These are phyloP conservation scores for Epichloe bromicola DNA, from an alignment of 2,329 filamentous ascomycete genomes.

Conservation along the genomic window DNA sequence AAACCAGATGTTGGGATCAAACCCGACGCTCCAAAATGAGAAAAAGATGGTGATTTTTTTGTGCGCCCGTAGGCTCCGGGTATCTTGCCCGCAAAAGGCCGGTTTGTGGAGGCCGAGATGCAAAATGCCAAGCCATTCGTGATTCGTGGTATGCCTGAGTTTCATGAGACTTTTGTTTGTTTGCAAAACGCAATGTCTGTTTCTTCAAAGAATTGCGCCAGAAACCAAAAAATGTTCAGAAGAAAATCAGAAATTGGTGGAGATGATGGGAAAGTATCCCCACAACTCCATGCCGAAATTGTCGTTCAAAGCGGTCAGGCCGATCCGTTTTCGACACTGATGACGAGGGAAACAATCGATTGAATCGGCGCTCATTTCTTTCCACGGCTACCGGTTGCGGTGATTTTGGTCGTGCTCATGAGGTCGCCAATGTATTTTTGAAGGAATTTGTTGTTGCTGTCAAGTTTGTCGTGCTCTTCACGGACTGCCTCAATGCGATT, in stretches of 20 bases:
- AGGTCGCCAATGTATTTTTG: constrained; percentile 97
- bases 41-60: too few relatives aligned
- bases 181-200: neutral
- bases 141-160: neutral
- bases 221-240: too few relatives aligned
- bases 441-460: constrained; percentile 91
- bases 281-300: too few relatives aligned
- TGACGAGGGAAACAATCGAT: neutral
- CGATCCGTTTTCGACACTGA: too few relatives aligned
- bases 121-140: neutral
- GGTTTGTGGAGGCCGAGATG: neutral
- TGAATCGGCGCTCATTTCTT: constrained; percentile 33
- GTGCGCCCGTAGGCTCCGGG: too few relatives aligned
- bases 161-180: too few relatives aligned
- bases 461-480: constrained; percentile 89
- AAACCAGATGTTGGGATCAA: neutral
- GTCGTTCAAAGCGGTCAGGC: too few relatives aligned
- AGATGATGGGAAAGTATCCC: too few relatives aligned
- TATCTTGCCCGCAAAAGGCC: neutral
- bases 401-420: constrained; percentile 74
- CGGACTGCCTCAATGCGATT: constrained; percentile 91
- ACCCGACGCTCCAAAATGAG: too few relatives aligned
- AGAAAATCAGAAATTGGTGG: too few relatives aligned
- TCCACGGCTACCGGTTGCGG: constrained; percentile 37
- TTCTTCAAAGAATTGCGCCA: neutral